phyloP scores from a whole-genome alignment of 768 basidiomycete species.

The Pleurotus salmoneostramineus region DNA sequence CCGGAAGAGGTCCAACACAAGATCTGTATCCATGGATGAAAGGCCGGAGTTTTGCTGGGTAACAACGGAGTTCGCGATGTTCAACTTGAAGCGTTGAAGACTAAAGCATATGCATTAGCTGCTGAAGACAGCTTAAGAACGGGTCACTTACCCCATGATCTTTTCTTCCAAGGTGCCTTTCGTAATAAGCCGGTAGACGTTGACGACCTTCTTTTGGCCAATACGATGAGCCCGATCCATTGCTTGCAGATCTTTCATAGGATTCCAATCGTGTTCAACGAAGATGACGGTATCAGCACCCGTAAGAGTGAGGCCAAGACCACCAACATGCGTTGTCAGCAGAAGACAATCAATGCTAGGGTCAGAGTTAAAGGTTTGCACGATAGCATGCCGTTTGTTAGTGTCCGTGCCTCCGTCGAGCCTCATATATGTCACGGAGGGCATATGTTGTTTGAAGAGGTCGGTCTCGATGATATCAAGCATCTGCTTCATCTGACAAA shows the following conservation, averaged over 20 bases:
- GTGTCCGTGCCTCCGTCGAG: slow-evolving; percentile 91
- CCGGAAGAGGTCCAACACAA: slow-evolving; percentile 90
- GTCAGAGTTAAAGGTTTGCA: slow-evolving; percentile 97
- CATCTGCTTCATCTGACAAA: slow-evolving; percentile 99
- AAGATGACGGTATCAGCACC: slow-evolving; percentile 99
- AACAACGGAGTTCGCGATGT: slow-evolving; percentile 94
- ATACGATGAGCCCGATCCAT: slow-evolving; percentile 99
- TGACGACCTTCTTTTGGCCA: slow-evolving; percentile 98
- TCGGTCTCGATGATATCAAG: slow-evolving; percentile 95
- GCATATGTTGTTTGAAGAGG: slow-evolving; percentile 89
- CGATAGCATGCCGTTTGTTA: slow-evolving; percentile 92
- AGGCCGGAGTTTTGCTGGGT: slow-evolving; percentile 96
- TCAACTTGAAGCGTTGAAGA: slow-evolving; percentile 97
- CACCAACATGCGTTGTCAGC: slow-evolving; percentile 95
- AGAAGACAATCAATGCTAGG: slow-evolving; percentile 96
- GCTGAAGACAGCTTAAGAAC: not conserved
- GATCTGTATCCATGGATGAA: slow-evolving; percentile 94
- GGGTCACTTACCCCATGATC: slow-evolving; percentile 88
- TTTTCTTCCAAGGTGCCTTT: slow-evolving; percentile 98
- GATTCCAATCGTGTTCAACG: slow-evolving; percentile 99
- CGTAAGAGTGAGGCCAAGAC: slow-evolving; percentile 91
- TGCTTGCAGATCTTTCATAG: slow-evolving; percentile 98
- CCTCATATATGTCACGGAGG: slow-evolving; percentile 96
- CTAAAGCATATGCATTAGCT: slow-evolving; percentile 33
- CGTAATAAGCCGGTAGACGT: slow-evolving; percentile 96